Evolutionary conservation across 2,329 filamentous ascomycete species (phyloP), one percentile per base, ranked within the genome.

Genomic region (Colletotrichum somersetense): DNA sequence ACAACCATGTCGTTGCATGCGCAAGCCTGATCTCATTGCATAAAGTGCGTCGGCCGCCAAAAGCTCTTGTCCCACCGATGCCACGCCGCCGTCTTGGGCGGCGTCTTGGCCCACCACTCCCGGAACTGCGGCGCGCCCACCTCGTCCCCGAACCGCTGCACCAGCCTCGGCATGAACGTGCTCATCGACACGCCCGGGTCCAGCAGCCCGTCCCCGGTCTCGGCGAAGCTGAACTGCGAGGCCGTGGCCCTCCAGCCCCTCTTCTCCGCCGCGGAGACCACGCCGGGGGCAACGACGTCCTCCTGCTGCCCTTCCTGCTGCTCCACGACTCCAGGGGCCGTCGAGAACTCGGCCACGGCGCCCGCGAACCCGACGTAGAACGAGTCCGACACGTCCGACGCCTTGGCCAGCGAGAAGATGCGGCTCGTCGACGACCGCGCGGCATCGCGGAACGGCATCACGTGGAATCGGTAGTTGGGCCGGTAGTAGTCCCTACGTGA

Each of bases 341-440:
- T 69, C 16, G 63, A 44, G n/a, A 84, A 81, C 74, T 89, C 86
- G 8, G 85, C 79, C 2, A 89, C 78, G 7, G 81, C 81, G 12
- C 85, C 86, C 5, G 84, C 82, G 14, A 88, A 78, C 3, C 87
- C 87, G 16, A 84, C 82, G 77, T 87, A 89, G 55, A 89, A 81
- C 10, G 82, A 84, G 4, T 83, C 81, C 0, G 86, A 85, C 6
- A 83, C 59, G 65, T 87, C 85, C 0, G 85, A 85, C 0, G 84
- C 78, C 59, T 85, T 85, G 12, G 85, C 83, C 1, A 89, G 80
- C 11, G 85, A 85, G 78, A 86, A 86, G 30, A 88, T 78, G 11
- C 81, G 77, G 55, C 73, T 77, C 71, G 63, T 62, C 35, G 57
- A 64, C 65, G 74, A 77, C 67, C 70, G 58, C 44, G 52, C 40